Evolutionary conservation across 768 basidiomycete genomes (phyloP).

Genomic region (Mycena crocata): DNA sequence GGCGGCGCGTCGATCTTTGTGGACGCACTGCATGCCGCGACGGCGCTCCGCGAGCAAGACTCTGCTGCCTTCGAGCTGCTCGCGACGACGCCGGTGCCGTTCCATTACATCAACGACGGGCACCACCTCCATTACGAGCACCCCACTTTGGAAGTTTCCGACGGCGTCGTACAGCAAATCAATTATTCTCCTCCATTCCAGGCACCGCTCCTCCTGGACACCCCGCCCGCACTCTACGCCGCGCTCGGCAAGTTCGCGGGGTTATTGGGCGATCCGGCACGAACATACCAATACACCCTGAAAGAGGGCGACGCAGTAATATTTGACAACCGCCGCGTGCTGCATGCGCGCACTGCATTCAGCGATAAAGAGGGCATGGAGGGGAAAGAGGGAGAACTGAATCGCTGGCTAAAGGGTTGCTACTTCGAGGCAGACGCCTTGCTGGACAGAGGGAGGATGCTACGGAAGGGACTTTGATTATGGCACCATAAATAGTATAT

Average conservation of each 20-base stretch:
- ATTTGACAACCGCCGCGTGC: conserved; percentile 91
- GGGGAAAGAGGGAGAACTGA: conserved; percentile 58
- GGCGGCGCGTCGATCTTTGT: conserved; percentile 92
- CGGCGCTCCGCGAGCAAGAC: conserved; percentile 56
- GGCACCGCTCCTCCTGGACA: conserved; percentile 72
- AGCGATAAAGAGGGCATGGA: conserved; percentile 48
- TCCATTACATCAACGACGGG: conserved; percentile 92
- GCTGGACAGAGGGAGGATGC: conserved; percentile 68
- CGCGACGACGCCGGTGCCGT: conserved; percentile 75
- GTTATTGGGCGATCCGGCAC: conserved; percentile 63
- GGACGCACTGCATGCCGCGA: conserved; percentile 78
- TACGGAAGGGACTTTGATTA: conserved; percentile 48
- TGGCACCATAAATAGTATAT: too few species aligned
- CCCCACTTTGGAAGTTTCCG: conserved; percentile 76
- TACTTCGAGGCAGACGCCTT: conserved; percentile 78
- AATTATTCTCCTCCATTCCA: conserved; percentile 98
- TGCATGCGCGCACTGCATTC: conserved; percentile 91
- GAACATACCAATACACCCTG: conserved; percentile 73
- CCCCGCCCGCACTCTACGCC: conserved; percentile 67
- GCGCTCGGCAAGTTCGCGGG: conserved; percentile 73
- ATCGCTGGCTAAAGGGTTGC: conserved; percentile 92
- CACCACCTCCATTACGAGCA: conserved; percentile 83
- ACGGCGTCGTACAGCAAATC: conserved; percentile 65
- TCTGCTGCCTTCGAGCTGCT: conserved; percentile 70
- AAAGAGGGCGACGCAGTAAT: conserved; percentile 87